Base-by-base conservation (phyloP, 345 rosid species). In the Carallia pectinifolia region DNA sequence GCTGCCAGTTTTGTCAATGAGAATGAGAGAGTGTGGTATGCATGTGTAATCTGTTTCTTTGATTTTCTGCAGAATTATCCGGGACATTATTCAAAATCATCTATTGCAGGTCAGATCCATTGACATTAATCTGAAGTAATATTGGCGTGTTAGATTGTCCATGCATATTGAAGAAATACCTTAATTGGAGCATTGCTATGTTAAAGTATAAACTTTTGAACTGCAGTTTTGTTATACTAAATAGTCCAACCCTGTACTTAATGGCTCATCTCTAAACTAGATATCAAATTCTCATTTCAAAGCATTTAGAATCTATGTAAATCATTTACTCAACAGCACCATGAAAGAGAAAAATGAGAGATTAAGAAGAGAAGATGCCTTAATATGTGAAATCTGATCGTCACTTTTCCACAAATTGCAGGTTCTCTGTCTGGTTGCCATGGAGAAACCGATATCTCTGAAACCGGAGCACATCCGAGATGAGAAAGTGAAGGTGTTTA, bases 401-500 rank as follows among this genome's bases (percentile, higher is more conserved):
- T 61, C 38, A 6, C 7, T 66, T 73, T 80, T 70, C 53, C 52
- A 55, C 54, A 66, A 78, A 69, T 31, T 76, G 58, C 85, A 92
- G 98, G 87, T 96, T 80, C 88, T 96, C 67, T 96, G 92, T 80
- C 94, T 96, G 53, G 88, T 96, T 58, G 97, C 93, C 33, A 95
- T 95, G 99, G 98, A 95, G 85, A 95, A 95, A 85, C 99, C 99
- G 0, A 64, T 95, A 69, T 95, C 97, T 73, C 93, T 95, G 69
- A 95, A 89, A 71, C 99, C 99, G 17, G 99, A 95, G 88, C 91
- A 89, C 82, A 92, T 96, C 53, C 93, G 98, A 3, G 98, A 96
- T 81, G 98, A 90, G 85, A 96, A 96, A 90, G 99, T 96, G 84
- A 96, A 96, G 99, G 99, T 87, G 66, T 23, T 61, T 72, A 55